These are phyloP conservation scores for Aspergillus cristatus DNA, from an alignment of 495 filamentous ascomycete species.

Conservation along the genomic window DNA sequence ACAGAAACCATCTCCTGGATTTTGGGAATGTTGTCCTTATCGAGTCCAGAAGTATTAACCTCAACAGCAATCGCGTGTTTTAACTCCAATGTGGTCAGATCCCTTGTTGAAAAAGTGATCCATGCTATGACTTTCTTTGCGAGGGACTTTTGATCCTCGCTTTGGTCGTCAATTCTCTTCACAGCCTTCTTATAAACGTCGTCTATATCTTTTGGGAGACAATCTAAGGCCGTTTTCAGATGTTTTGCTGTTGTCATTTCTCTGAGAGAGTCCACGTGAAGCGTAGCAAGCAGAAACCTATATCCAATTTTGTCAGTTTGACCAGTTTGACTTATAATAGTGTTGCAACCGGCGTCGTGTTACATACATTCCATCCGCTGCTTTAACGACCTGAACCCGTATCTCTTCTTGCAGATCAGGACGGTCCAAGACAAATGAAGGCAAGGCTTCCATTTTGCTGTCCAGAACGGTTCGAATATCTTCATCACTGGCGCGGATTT, in stretches of 20 bases:
- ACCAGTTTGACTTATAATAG: no score
- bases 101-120: background rate
- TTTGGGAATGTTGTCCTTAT: background rate
- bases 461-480: no score
- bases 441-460: no score
- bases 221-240: background rate
- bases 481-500: background rate
- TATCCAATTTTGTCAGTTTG: no score
- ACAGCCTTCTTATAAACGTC: background rate
- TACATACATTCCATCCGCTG: background rate
- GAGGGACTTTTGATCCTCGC: background rate
- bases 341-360: no score
- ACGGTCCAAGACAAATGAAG: no score
- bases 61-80: background rate
- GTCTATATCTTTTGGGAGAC: background rate
- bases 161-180: background rate
- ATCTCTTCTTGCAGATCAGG: no score
- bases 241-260: slow-evolving; percentile 13
- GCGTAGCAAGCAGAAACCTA: slow-evolving; percentile 42
- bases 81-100: background rate
- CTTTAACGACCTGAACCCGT: no score
- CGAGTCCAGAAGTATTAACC: background rate
- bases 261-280: slow-evolving; percentile 33
- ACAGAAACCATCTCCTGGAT: slow-evolving; percentile 17
- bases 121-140: background rate